Evolutionary conservation across 108 stramenopile species (phyloP), one percentile per base, ranked within the genome.

Genomic region (Stephanodiscus minutulus): DNA sequence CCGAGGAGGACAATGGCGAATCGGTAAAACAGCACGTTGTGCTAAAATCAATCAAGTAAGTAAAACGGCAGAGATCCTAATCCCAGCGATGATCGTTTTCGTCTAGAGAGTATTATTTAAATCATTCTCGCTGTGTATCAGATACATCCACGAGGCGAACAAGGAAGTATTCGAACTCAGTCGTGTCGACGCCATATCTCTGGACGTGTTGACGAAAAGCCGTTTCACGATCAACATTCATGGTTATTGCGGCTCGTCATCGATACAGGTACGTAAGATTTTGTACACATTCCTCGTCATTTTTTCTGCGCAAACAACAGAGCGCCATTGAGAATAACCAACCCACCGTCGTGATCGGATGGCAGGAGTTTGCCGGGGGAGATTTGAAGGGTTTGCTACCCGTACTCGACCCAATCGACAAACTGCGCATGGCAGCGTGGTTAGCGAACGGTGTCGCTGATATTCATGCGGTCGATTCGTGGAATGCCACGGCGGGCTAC

Each of bases 151-250:
- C 77, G 64, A 68, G 35, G 73, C 74, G 18, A 74, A 82, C 52
- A 83, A 82, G 22, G 90, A 92, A 63, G 85, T 84, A 31, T 91
- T 84, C 62, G 91, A 95, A 62, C 67, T 91, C 52, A 88, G 89
- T 74, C 87, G 91, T 17, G 79, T 86, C 49, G 94, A 95, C 77
- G 91, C 91, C 0, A 84, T 95, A 20, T 87, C 94, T 15, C 87
- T 92, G 79, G 94, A 95, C 35, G 79, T 84, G 7, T 54, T 95
- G 41, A 88, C 88, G 2, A 72, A 63, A 55, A 85, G 81, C 50
- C 83, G 82, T 12, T 88, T 76, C 61, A 86, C 92, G 0, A 76
- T 91, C 54, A 65, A 91, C 71, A 85, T 87, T 2, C 85, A 88
- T 47, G 89, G 87, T 0, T 87, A 78, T 58, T 91, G 89, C 62